These are phyloP conservation scores for Pichia deserticola DNA, from an alignment of 805 yeast species.

Conservation along the genomic window DNA sequence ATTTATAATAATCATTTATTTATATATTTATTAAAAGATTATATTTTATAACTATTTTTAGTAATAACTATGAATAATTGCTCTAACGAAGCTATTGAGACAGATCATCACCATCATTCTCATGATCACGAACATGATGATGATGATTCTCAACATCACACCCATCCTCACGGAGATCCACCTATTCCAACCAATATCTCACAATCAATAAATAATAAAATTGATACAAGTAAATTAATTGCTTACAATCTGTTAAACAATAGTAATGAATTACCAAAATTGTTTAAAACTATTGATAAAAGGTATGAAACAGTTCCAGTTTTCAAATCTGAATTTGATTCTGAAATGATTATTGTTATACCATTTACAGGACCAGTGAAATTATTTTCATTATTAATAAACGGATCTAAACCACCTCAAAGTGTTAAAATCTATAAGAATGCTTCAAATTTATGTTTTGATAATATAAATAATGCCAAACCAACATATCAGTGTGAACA, in stretches of 20 bases:
- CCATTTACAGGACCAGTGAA: conserved; percentile 67
- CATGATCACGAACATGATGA: no score
- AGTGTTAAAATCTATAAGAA: conserved; percentile 68
- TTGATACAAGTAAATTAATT: conserved; percentile 51
- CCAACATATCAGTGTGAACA: not conserved
- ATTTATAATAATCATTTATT: no score
- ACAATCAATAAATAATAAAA: conserved; percentile 57
- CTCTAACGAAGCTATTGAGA: no score
- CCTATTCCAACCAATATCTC: conserved; percentile 65
- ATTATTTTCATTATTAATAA: conserved; percentile 61
- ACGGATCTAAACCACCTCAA: conserved; percentile 36
- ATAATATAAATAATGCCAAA: conserved; percentile 35
- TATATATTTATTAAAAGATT: no score
- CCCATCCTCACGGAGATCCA: conserved; percentile 34
- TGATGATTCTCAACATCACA: no score
- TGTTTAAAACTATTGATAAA: conserved; percentile 47
- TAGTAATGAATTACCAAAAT: conserved; percentile 32
- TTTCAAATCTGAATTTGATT: conserved; percentile 64
- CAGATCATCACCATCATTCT: no score
- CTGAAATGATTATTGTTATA: conserved; percentile 66
- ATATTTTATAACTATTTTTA: no score
- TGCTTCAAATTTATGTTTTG: conserved; percentile 64
- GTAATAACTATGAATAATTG: no score
- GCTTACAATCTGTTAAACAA: conserved; percentile 54
- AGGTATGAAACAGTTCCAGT: conserved; percentile 38